These are phyloP conservation scores for Clonostachys sp. DNA, from an alignment of 2,329 filamentous ascomycete genomes.

Conservation along the genomic window DNA sequence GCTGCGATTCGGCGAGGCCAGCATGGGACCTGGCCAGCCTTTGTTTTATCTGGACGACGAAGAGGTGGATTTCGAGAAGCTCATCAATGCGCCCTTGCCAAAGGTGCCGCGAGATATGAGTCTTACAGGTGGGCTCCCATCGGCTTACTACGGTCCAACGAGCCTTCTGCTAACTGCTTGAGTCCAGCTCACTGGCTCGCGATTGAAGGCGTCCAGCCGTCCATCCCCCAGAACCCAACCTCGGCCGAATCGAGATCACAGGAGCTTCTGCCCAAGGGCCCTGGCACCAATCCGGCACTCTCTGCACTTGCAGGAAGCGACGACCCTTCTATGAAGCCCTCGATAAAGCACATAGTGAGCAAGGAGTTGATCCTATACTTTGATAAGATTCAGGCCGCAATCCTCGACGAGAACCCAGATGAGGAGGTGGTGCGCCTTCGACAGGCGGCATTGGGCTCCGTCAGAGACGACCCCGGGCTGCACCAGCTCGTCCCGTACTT, in stretches of 20 bases:
- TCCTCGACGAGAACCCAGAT: slow-evolving; percentile 84
- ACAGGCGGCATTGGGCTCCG: slow-evolving; percentile 77
- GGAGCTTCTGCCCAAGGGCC: slow-evolving; percentile 85
- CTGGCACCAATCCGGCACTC: slow-evolving; percentile 79
- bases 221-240: slow-evolving; percentile 93
- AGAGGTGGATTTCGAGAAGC: slow-evolving; percentile 97
- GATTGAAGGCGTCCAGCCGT: slow-evolving; percentile 94
- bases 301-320: slow-evolving; percentile 79
- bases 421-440: slow-evolving; percentile 69
- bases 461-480: slow-evolving; percentile 84
- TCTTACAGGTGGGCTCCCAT: slow-evolving; percentile 66
- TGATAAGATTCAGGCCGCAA: slow-evolving; percentile 85
- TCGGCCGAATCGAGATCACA: slow-evolving; percentile 77
- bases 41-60: slow-evolving; percentile 98
- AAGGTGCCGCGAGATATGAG: slow-evolving; percentile 91
- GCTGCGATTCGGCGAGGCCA: slow-evolving; percentile 88
- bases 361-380: slow-evolving; percentile 97
- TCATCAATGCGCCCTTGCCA: slow-evolving; percentile 93
- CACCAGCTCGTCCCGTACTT: slow-evolving; percentile 97
- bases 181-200: slow-evolving; percentile 86
- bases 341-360: slow-evolving; percentile 93
- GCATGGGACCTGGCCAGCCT: slow-evolving; percentile 86
- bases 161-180: slow-evolving; percentile 6
- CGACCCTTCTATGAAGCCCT: slow-evolving; percentile 70
- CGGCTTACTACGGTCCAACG: background rate